phyloP scores from a whole-genome alignment of 306 rosid genomes.

The Corylus heterophylla region DNA sequence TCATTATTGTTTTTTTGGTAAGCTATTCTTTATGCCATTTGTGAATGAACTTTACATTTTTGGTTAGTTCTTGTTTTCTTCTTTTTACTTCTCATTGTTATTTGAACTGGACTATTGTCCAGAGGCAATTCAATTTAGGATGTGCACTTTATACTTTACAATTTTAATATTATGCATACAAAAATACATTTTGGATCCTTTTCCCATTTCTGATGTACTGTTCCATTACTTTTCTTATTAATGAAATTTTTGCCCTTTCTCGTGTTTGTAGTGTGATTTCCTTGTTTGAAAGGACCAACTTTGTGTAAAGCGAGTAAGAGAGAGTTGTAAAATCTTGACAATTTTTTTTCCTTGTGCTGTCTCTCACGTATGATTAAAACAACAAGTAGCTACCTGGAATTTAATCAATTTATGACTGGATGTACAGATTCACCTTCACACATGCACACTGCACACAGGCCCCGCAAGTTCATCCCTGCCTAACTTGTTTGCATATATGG shows the following conservation, averaged over 20 bases:
- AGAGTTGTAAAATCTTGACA: neutral
- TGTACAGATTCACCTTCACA: too few relatives aligned
- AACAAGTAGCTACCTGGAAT: too few relatives aligned
- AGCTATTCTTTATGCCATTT: conserved; percentile 14
- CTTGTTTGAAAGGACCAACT: neutral
- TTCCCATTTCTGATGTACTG: neutral
- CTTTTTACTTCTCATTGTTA: neutral
- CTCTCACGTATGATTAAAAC: neutral
- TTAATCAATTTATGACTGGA: too few relatives aligned
- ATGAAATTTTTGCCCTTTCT: neutral
- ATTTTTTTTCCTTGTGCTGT: neutral
- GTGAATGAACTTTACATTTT: neutral
- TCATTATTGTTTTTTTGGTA: conserved; percentile 68
- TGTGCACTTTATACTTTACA: neutral
- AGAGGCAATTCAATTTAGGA: neutral
- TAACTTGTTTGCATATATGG: too few relatives aligned
- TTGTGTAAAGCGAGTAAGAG: neutral
- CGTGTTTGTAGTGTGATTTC: neutral
- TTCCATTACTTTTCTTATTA: neutral
- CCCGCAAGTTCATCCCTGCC: too few relatives aligned
- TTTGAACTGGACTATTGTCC: neutral
- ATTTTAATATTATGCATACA: neutral
- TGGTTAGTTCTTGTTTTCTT: neutral
- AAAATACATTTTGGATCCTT: neutral
- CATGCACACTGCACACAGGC: too few relatives aligned